A percentile compares a stretch with the other conserved stretches of the same genome.
These are phyloP conservation scores for Amorphotheca resinae DNA, from an alignment of 495 filamentous ascomycete genomes.

Conservation along the genomic window DNA sequence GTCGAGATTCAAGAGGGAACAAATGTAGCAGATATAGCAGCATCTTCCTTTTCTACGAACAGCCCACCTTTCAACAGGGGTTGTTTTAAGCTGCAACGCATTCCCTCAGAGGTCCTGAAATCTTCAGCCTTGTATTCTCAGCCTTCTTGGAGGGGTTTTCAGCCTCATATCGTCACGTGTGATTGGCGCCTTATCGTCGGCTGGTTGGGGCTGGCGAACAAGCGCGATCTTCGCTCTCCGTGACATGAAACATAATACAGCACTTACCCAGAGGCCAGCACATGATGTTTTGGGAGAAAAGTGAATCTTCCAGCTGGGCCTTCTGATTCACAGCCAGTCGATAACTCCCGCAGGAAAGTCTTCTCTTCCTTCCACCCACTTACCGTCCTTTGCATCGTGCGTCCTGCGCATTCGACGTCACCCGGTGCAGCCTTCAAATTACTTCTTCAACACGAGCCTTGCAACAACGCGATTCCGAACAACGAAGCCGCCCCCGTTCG, in stretches of 20 bases:
- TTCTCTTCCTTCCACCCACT: background rate
- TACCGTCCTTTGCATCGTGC: background rate
- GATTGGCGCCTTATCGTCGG: background rate
- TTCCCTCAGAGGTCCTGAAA: too few species aligned
- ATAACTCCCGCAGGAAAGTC: background rate
- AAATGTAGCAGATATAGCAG: too few species aligned
- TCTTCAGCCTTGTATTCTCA: background rate
- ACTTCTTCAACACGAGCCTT: background rate
- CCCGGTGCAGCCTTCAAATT: background rate
- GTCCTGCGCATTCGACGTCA: background rate
- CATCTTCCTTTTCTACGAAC: too few species aligned
- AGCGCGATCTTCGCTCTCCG: background rate
- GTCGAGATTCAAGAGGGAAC: too few species aligned
- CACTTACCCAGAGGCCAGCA: background rate
- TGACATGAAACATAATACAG: background rate
- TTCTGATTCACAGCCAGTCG: background rate
- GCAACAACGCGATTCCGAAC: too few species aligned
- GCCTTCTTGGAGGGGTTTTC: background rate
- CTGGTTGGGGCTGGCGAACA: background rate
- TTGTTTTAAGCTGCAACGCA: too few species aligned
- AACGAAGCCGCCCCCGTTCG: background rate
- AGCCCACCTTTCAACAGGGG: too few species aligned
- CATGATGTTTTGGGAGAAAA: constrained; percentile 2
- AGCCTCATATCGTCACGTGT: background rate
- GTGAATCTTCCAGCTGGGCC: background rate